Percentiles rank a stretch among this genome's conserved stretches.
Conservation (phyloP, 495 filamentous ascomycete genomes). For the Aspergillus heteromorphus region DNA sequence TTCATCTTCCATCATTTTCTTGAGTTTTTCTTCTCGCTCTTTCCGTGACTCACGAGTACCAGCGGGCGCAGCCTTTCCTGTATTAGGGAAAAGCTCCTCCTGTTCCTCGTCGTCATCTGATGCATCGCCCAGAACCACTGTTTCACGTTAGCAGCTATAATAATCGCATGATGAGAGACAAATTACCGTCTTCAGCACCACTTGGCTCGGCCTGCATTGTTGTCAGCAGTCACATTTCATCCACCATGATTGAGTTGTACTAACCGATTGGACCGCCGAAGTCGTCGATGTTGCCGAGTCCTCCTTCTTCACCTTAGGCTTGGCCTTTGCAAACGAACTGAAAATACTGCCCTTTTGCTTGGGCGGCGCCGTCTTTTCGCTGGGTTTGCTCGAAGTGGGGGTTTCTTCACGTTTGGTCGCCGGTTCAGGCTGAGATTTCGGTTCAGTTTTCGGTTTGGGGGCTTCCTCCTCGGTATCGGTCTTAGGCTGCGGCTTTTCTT, state of each 20-base stretch:
- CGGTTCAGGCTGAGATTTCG: conserved; percentile 22
- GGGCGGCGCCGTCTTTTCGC: conserved; percentile 33
- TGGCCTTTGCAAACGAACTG: conserved; percentile 78
- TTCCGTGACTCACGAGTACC: conserved; percentile 54
- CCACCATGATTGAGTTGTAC: conserved; percentile 5
- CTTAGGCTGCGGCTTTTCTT: conserved; percentile 20
- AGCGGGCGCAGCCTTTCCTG: conserved; percentile 28
- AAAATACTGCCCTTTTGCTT: conserved; percentile 69
- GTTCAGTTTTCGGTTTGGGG: not conserved
- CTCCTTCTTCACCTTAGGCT: conserved; percentile 56
- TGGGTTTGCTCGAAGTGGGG: conserved; percentile 29
- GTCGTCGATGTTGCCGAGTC: conserved; percentile 37
- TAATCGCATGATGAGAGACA: not conserved
- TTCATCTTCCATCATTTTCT: conserved; percentile 84
- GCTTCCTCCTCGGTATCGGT: conserved; percentile 24
- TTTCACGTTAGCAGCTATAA: conserved; percentile 13
- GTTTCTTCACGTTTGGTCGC: conserved; percentile 19
- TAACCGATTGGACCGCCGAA: conserved; percentile 35
- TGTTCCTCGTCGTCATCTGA: conserved; percentile 77
- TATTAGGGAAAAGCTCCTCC: conserved; percentile 52
- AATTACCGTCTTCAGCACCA: conserved; percentile 51
- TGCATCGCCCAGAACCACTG: conserved; percentile 47
- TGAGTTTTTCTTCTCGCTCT: conserved; percentile 67
- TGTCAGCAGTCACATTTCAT: not conserved
- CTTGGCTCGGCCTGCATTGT: conserved; percentile 22